A percentile compares a stretch with the other conserved stretches of the same genome.
These are phyloP conservation scores for Dicorynia guianensis DNA, from an alignment of 306 rosid genomes.

Conservation along the genomic window DNA sequence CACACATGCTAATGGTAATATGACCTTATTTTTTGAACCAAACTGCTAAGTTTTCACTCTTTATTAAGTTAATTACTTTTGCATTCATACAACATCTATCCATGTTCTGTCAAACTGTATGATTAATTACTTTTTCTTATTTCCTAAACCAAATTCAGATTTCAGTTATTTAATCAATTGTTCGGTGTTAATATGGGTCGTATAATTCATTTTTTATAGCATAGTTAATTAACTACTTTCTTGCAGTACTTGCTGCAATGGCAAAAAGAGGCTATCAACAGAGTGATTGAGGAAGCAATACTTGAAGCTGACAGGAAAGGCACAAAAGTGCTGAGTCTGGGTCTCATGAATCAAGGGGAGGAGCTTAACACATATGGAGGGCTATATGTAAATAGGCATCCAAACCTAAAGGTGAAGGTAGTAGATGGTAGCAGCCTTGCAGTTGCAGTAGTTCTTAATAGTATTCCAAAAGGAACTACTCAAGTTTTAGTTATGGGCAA, in stretches of 20 bases:
- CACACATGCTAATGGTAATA: too few relatives aligned
- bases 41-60: too few relatives aligned
- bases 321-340: conserved; percentile 51
- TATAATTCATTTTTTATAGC: neutral
- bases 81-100: too few relatives aligned
- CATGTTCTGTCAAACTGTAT: too few relatives aligned
- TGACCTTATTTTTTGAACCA: too few relatives aligned
- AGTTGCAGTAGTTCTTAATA: conserved; percentile 62
- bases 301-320: conserved; percentile 50
- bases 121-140: too few relatives aligned
- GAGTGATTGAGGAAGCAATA: conserved; percentile 55
- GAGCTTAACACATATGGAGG: conserved; percentile 71
- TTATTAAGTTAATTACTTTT: too few relatives aligned
- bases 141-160: too few relatives aligned
- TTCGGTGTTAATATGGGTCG: neutral
- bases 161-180: too few relatives aligned
- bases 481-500: conserved; percentile 72
- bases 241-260: conserved; percentile 42
- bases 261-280: conserved; percentile 45
- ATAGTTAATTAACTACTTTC: neutral
- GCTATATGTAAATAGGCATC: conserved; percentile 52
- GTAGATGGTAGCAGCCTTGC: conserved; percentile 83
- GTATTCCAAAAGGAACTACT: conserved; percentile 64
- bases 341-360: conserved; percentile 66
- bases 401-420: conserved; percentile 63